phyloP scores from a whole-genome alignment of 1,284 basidiomycete species.

The Tilletiaria anomala region DNA sequence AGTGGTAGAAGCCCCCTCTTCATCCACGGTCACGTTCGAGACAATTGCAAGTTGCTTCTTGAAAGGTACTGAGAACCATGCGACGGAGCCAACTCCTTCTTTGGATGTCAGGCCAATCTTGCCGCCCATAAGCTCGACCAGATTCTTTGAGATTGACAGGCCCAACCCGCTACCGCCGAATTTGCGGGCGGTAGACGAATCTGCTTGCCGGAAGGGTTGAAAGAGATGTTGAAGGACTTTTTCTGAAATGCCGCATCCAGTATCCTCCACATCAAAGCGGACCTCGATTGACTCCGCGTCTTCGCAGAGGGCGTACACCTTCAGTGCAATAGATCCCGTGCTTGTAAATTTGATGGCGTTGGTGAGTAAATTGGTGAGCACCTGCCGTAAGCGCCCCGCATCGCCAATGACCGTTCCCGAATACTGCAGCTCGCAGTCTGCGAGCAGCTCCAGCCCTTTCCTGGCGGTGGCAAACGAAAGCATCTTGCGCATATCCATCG shows the following conservation, averaged over 20 bases:
- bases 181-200: constrained; percentile 28
- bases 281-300: constrained; percentile 20
- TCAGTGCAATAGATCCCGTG: constrained; percentile 33
- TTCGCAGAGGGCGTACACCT: constrained; percentile 25
- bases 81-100: constrained; percentile 30
- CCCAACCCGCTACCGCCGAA: constrained; percentile 35
- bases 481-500: constrained; percentile 36
- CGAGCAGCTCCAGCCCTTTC: constrained; percentile 37
- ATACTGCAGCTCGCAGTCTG: constrained; percentile 23
- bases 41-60: neutral
- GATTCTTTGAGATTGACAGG: constrained; percentile 25
- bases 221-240: constrained; percentile 35
- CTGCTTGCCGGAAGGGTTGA: constrained; percentile 37
- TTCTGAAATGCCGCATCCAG: constrained; percentile 38
- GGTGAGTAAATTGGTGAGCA: constrained; percentile 40
- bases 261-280: constrained; percentile 37
- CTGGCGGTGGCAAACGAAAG: constrained; percentile 36
- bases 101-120: constrained; percentile 29
- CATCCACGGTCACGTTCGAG: neutral
- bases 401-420: constrained; percentile 29
- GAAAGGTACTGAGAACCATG: constrained; percentile 8
- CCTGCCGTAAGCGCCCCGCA: constrained; percentile 31
- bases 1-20: no score
- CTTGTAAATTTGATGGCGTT: constrained; percentile 42
- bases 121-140: constrained; percentile 31